Base-by-base conservation (phyloP, 768 basidiomycete genomes). In the Holtermannia corniformis region DNA sequence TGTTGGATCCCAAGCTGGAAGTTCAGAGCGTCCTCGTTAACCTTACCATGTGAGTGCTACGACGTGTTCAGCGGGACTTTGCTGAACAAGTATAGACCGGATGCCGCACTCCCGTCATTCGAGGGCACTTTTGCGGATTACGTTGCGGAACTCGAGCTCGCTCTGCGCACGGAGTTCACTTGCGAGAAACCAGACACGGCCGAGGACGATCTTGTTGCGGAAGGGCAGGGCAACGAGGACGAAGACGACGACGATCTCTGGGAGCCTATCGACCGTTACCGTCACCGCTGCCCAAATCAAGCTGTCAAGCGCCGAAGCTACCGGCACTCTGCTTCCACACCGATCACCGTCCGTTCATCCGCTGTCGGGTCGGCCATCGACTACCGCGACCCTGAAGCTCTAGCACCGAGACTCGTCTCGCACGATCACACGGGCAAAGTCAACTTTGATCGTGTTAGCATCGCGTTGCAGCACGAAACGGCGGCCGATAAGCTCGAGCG, bases 111-210 rank as follows among this genome's bases (percentile, higher is more conserved):
- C 23, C 53, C 57, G 14, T 7, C 44, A 11, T 59, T 55, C 46
- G 41, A 44, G 2, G 28, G 44, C 14, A 59, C 57, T 23, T 59
- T 59, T 50, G 41, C 52, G 14, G 19, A 45, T 19, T 47, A 51
- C 41, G 45, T 37, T 3, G 22, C 52, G 2, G 5, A 20, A 11
- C n/a, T 59, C 22, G 19, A 22, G 11, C 52, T 59, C 42, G 22
- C n/a, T 10, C 28, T 59, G 5, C 21, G 37, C 26, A 59, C 57
- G 24, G 50, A 23, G 5, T 59, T 55, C 53, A 26, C 44, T 22
- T 59, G 57, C 50, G 26, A 27, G 5, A 37, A 37, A 37, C 32
- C 10, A 16, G 16, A 37, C 32, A 7, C 32, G 32, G 32, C 16
- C 32, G 7, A 16, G 32, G 32, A 7, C 32, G 10, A 7, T 37